Conservation (phyloP, 2,329 filamentous ascomycete species). For the Diaporthe velutina region DNA sequence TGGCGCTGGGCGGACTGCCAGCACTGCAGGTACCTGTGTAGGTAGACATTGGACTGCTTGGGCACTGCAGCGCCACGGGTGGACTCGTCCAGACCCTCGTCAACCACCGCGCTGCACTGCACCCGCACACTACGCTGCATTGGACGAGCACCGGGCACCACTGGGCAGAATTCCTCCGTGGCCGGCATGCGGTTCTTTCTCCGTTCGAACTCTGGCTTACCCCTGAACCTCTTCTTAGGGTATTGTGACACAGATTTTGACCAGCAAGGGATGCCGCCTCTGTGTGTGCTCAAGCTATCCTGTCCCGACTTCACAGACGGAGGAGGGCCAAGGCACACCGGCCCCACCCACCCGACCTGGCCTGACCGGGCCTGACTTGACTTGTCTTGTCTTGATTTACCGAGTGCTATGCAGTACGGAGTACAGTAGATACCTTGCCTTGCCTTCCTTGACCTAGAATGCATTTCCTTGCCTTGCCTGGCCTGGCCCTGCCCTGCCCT, state of each 20-base stretch:
- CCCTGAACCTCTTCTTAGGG: slow-evolving; percentile 18
- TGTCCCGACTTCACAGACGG: slow-evolving; percentile 26
- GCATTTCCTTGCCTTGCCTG: neutral
- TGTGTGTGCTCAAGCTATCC: slow-evolving; percentile 26
- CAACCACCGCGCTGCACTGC: neutral
- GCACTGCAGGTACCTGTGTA: slow-evolving; percentile 18
- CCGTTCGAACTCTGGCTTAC: slow-evolving; percentile 18
- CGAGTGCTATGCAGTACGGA: neutral
- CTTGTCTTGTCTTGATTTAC: slow-evolving; percentile 21
- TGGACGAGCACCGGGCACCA: slow-evolving; percentile 5
- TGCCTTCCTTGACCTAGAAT: slow-evolving; percentile 7
- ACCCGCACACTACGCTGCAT: slow-evolving; percentile 6
- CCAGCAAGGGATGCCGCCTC: slow-evolving; percentile 11
- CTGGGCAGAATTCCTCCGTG: slow-evolving; percentile 26
- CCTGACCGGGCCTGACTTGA: slow-evolving; percentile 9
- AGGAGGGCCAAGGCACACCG: slow-evolving; percentile 17
- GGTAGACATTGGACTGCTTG: slow-evolving; percentile 8
- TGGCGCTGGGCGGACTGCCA: neutral
- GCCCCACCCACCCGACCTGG: slow-evolving; percentile 26
- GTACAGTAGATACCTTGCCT: slow-evolving; percentile 4
- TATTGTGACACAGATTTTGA: slow-evolving; percentile 26
- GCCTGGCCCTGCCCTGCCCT: slow-evolving; percentile 5
- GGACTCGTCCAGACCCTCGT: slow-evolving; percentile 16
- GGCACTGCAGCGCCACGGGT: slow-evolving; percentile 13
- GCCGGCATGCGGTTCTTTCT: slow-evolving; percentile 23